Conservation (phyloP, 495 filamentous ascomycete species). For the Penicillium daleae region DNA sequence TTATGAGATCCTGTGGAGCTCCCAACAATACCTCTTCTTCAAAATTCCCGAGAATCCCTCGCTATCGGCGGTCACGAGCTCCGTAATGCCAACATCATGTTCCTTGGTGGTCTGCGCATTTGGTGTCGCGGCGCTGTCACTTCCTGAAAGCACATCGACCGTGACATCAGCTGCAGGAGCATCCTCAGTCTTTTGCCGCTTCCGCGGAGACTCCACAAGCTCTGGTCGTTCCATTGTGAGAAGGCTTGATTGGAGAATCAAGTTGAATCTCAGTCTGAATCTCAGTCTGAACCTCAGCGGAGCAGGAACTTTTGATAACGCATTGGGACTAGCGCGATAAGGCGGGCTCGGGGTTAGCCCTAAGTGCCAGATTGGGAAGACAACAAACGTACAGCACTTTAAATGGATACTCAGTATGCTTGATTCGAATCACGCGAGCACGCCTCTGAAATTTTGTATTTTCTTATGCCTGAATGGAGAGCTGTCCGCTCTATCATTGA, state of each 20-base stretch:
- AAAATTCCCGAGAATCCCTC: conserved; percentile 58
- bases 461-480: too few species aligned
- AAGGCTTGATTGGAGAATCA: conserved; percentile 10
- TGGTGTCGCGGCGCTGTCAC: conserved; percentile 9
- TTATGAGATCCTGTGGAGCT: neutral
- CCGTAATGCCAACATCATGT: conserved; percentile 57
- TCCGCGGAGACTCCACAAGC: conserved; percentile 46
- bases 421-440: too few species aligned
- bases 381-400: neutral
- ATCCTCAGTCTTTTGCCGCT: conserved; percentile 48
- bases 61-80: conserved; percentile 53
- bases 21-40: conserved; percentile 59
- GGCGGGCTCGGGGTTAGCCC: conserved; percentile 31
- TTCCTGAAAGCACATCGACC: conserved; percentile 18
- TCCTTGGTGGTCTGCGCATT: conserved; percentile 49
- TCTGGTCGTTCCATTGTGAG: conserved; percentile 46
- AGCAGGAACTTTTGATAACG: conserved; percentile 27
- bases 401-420: too few species aligned
- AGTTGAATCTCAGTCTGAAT: neutral
- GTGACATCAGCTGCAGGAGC: conserved; percentile 23
- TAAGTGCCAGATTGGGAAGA: conserved; percentile 26
- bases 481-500: too few species aligned
- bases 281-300: conserved; percentile 3
- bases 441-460: too few species aligned
- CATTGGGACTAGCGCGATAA: conserved; percentile 28